phyloP scores from a whole-genome alignment of 768 basidiomycete species.

The Boletus reticulatus region DNA sequence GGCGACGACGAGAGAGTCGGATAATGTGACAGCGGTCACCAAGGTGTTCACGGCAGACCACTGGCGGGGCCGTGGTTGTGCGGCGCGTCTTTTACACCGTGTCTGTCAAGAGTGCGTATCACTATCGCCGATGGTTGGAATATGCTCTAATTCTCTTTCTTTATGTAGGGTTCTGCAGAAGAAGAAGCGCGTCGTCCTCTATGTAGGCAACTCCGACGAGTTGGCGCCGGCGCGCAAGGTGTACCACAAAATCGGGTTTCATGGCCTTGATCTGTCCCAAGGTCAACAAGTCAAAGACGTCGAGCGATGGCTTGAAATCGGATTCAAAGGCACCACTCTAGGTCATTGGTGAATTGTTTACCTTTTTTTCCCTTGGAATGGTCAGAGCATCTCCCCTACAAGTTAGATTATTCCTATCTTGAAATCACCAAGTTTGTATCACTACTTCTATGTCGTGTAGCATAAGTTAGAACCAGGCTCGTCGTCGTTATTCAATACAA shows the following conservation, averaged over 20 bases:
- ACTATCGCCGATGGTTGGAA: background rate
- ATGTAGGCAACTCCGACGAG: conserved; percentile 45
- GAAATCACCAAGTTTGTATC: background rate
- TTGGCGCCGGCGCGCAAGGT: conserved; percentile 19
- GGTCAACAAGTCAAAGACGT: conserved; percentile 10
- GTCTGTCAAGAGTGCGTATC: conserved; percentile 49
- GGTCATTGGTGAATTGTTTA: conserved; percentile 16
- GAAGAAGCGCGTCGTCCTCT: conserved; percentile 47
- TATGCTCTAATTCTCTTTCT: conserved; percentile 1
- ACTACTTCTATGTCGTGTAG: conserved; percentile 6
- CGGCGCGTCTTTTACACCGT: conserved; percentile 56
- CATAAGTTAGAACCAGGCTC: conserved; percentile 3
- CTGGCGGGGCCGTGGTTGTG: conserved; percentile 55
- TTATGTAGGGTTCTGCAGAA: conserved; percentile 30
- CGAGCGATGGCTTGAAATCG: conserved; percentile 20
- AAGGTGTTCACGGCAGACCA: conserved; percentile 64
- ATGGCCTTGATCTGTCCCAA: conserved; percentile 9
- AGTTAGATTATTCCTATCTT: background rate
- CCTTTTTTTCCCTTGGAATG: background rate
- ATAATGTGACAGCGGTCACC: conserved; percentile 58
- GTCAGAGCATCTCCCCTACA: background rate
- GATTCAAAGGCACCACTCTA: conserved; percentile 10
- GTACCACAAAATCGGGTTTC: conserved; percentile 22
- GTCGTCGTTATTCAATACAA: no score
- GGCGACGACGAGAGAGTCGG: conserved; percentile 63